phyloP scores from a whole-genome alignment of 345 rosid species.

The Murraya koenigii region DNA sequence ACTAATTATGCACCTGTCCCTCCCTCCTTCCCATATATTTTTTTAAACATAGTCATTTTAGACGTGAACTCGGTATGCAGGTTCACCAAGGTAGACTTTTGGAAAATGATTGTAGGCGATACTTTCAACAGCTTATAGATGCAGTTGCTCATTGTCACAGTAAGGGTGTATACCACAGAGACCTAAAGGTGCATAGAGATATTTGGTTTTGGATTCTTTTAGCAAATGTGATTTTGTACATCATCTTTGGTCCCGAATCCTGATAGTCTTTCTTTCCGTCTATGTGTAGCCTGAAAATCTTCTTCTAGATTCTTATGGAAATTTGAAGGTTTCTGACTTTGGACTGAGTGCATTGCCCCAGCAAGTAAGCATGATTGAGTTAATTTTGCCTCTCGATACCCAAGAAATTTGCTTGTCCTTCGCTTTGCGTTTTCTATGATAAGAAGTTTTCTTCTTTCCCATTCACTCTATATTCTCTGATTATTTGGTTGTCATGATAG shows the following conservation, averaged over 20 bases:
- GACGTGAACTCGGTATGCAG: conserved; percentile 32
- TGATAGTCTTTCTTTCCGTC: conserved; percentile 7
- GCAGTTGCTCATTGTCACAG: conserved; percentile 83
- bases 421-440: not conserved
- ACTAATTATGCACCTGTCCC: not conserved
- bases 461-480: conserved; percentile 12
- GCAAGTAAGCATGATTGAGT: conserved; percentile 39
- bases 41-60: not conserved
- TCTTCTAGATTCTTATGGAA: conserved; percentile 61
- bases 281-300: conserved; percentile 66
- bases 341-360: conserved; percentile 72
- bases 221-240: conserved; percentile 7
- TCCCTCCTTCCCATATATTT: not conserved
- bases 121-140: conserved; percentile 94
- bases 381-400: not conserved
- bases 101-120: conserved; percentile 68
- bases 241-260: conserved; percentile 15
- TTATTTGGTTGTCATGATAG: conserved; percentile 27
- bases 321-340: conserved; percentile 79
- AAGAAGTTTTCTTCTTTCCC: not conserved
- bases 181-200: conserved; percentile 59
- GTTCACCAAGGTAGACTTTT: conserved; percentile 64
- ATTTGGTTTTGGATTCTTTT: conserved; percentile 10
- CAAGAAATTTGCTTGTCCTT: not conserved
- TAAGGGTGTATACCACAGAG: conserved; percentile 93